These are phyloP conservation scores for Parastagonospora nodorum DNA, from an alignment of 2,329 filamentous ascomycete species.

Conservation along the genomic window DNA sequence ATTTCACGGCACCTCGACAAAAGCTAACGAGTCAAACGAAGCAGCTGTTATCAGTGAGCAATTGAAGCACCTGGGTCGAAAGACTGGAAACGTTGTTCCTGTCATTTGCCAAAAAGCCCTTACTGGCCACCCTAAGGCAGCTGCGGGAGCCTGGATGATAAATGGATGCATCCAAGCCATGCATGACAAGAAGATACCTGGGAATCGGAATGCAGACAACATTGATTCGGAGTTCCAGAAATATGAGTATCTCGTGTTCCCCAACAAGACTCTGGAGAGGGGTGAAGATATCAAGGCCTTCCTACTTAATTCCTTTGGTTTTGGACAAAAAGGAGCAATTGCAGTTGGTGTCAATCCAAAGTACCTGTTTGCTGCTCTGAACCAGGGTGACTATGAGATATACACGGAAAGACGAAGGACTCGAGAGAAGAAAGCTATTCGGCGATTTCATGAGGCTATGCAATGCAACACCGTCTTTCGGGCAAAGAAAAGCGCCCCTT, in stretches of 20 bases:
- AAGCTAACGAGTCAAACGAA: constrained; percentile 99
- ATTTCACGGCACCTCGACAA: constrained; percentile 98
- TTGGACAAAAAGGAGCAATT: constrained; percentile 98
- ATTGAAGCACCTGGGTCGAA: constrained; percentile 88
- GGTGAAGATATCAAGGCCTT: constrained; percentile 96
- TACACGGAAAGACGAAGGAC: constrained; percentile 90
- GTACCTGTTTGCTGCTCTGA: constrained; percentile 93
- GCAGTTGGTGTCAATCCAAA: constrained; percentile 96
- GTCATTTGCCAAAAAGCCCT: constrained; percentile 99
- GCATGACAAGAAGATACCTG: constrained; percentile 90
- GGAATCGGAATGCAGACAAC: constrained; percentile 98
- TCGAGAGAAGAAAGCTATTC: constrained; percentile 97
- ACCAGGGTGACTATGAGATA: constrained; percentile 76
- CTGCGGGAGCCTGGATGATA: constrained; percentile 99
- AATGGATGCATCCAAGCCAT: constrained; percentile 96
- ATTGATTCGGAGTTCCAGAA: constrained; percentile 95
- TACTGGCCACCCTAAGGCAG: constrained; percentile 98
- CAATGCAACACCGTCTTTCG: constrained; percentile 98
- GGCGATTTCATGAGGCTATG: constrained; percentile 96
- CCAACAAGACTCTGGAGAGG: constrained; percentile 88
- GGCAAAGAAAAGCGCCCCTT: constrained; percentile 89
- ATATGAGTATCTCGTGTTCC: constrained; percentile 97
- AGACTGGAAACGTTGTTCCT: constrained; percentile 92
- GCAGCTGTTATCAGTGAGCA: constrained; percentile 98
- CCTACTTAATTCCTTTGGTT: constrained; percentile 97